Percentiles rank a stretch among this genome's conserved stretches.
These are phyloP conservation scores for Clarireedia homoeocarpa DNA, from an alignment of 2,329 filamentous ascomycete species.

Conservation along the genomic window DNA sequence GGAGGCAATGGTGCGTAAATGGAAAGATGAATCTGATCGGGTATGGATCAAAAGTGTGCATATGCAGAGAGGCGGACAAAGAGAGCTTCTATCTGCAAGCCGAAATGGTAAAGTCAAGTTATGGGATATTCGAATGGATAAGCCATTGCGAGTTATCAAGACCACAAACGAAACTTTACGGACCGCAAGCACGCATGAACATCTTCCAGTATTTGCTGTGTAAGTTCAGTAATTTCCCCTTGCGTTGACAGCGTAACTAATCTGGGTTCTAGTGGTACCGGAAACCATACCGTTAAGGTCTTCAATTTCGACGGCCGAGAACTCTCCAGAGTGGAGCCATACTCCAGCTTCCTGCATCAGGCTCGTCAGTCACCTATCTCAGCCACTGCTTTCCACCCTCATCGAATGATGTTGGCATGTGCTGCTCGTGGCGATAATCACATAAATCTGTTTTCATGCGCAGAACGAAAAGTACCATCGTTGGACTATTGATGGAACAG, in stretches of 20 bases:
- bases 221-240: slow-evolving; percentile 43
- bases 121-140: slow-evolving; percentile 91
- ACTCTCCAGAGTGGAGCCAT: slow-evolving; percentile 80
- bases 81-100: slow-evolving; percentile 84
- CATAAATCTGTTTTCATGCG: slow-evolving; percentile 79
- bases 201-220: slow-evolving; percentile 91
- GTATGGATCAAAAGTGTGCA: slow-evolving; percentile 96
- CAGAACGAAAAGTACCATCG: slow-evolving; percentile 31
- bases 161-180: slow-evolving; percentile 72
- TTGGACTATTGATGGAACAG: slow-evolving; percentile 1
- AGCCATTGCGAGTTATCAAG: slow-evolving; percentile 63
- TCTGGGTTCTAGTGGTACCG: slow-evolving; percentile 61
- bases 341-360: slow-evolving; percentile 79
- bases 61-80: slow-evolving; percentile 89
- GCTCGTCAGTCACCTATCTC: slow-evolving; percentile 77
- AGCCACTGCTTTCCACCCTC: slow-evolving; percentile 89
- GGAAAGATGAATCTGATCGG: slow-evolving; percentile 78
- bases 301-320: slow-evolving; percentile 81
- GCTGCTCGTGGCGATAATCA: slow-evolving; percentile 82
- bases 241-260: not conserved
- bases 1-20: slow-evolving; percentile 90
- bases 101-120: slow-evolving; percentile 89
- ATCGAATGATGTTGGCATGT: slow-evolving; percentile 83
- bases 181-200: slow-evolving; percentile 88
- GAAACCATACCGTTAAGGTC: slow-evolving; percentile 79